A percentile compares a stretch with the other conserved stretches of the same genome.
Evolutionary conservation across 2,329 filamentous ascomycete genomes (phyloP).

Genomic region (Hyphodiscus sp.): DNA sequence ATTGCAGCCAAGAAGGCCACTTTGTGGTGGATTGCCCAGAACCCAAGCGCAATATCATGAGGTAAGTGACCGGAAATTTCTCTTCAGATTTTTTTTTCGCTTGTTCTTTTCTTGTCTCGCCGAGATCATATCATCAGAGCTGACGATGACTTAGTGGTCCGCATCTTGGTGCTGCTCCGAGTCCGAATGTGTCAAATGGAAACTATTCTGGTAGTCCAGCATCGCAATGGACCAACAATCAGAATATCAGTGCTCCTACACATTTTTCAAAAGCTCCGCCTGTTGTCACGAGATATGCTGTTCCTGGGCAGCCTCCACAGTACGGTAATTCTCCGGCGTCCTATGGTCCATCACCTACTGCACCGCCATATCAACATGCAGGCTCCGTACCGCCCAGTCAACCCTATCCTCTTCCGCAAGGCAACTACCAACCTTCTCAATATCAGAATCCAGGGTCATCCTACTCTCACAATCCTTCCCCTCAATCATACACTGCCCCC

Average conservation of each 20-base stretch:
- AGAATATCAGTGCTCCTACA: not conserved
- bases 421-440: constrained; percentile 18
- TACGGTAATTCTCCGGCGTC: constrained; percentile 1
- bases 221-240: constrained; percentile 9
- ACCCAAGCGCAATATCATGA: constrained; percentile 33
- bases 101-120: constrained; percentile 1
- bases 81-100: not conserved
- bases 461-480: constrained; percentile 14
- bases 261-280: constrained; percentile 8
- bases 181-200: not conserved
- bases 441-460: constrained; percentile 16
- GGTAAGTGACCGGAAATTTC: constrained; percentile 33
- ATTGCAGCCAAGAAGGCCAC: constrained; percentile 45
- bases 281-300: constrained; percentile 11
- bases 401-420: constrained; percentile 10
- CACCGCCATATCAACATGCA: constrained; percentile 20
- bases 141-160: constrained; percentile 8
- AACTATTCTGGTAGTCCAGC: not conserved
- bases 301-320: constrained; percentile 16
- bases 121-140: not conserved
- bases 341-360: constrained; percentile 1
- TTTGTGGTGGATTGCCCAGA: constrained; percentile 49
- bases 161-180: not conserved
- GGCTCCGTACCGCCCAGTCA: constrained; percentile 15
- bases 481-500: constrained; percentile 15